Conservation (phyloP, 805 yeast genomes). For the Kodamaea hsintzibuensis region DNA sequence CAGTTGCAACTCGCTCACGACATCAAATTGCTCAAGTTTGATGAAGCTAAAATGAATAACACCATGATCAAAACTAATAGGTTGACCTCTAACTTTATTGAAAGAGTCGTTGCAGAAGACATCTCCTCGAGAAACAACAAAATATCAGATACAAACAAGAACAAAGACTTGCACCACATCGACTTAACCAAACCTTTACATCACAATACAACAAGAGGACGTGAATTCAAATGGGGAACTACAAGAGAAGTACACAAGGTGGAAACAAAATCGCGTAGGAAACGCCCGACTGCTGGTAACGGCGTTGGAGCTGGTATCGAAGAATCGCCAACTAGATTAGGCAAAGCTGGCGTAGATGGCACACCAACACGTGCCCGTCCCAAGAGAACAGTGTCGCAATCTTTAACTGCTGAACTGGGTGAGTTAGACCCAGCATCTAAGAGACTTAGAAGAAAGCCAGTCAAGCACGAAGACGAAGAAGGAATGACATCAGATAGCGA, state of each 20-base stretch:
- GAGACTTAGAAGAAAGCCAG: constrained; percentile 12
- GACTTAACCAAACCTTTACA: constrained; percentile 19
- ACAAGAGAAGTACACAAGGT: constrained; percentile 23
- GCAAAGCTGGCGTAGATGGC: not conserved
- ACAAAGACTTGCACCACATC: constrained; percentile 20
- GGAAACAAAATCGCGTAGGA: constrained; percentile 15
- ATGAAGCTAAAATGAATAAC: constrained; percentile 16
- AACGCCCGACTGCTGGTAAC: constrained; percentile 7
- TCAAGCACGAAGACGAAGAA: constrained; percentile 18
- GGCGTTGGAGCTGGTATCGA: not conserved
- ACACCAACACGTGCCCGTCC: constrained; percentile 9
- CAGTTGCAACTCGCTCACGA: constrained; percentile 14
- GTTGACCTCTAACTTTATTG: constrained; percentile 33
- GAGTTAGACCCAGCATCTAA: constrained; percentile 7
- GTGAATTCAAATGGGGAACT: constrained; percentile 31
- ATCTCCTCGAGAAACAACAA: constrained; percentile 26
- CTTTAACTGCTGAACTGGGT: constrained; percentile 4
- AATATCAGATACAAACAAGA: constrained; percentile 19
- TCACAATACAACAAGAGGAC: constrained; percentile 24
- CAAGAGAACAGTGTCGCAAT: constrained; percentile 6
- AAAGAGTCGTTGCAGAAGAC: constrained; percentile 38
- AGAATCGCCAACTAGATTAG: constrained; percentile 7
- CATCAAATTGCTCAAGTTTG: constrained; percentile 14
- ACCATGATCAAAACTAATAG: constrained; percentile 21
- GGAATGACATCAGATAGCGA: constrained; percentile 16